A percentile compares a stretch with the other conserved stretches of the same genome.
Evolutionary conservation across 805 yeast genomes (phyloP).

Genomic region (Vanderwaltozyma tropicalis): DNA sequence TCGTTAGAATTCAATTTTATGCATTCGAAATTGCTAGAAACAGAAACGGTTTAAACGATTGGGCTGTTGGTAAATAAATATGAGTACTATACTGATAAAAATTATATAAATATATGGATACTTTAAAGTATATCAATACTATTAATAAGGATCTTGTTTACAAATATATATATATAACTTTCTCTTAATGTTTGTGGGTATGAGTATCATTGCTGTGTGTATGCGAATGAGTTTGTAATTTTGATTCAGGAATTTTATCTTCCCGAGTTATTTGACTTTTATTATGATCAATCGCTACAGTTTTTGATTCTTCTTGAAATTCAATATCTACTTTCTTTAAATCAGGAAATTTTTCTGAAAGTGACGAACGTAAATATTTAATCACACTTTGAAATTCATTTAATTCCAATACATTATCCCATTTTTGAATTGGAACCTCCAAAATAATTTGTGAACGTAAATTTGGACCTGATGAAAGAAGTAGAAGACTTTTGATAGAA

Average conservation of each 20-base stretch:
- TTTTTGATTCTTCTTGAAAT: slow-evolving; percentile 27
- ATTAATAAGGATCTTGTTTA: too few relatives aligned
- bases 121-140: too few relatives aligned
- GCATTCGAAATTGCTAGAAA: slow-evolving; percentile 93
- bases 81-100: too few relatives aligned
- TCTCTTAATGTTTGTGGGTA: too few relatives aligned
- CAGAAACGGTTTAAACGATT: slow-evolving; percentile 81
- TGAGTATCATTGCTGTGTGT: too few relatives aligned
- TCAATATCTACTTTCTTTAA: slow-evolving; percentile 35
- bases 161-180: too few relatives aligned
- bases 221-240: too few relatives aligned
- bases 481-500: slow-evolving; percentile 33
- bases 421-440: slow-evolving; percentile 35
- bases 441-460: slow-evolving; percentile 29
- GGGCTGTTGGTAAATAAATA: slow-evolving; percentile 45
- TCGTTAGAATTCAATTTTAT: slow-evolving; percentile 85
- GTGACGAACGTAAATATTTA: slow-evolving; percentile 26
- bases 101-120: too few relatives aligned
- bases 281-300: background rate
- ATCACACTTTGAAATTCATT: slow-evolving; percentile 35
- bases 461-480: slow-evolving; percentile 52
- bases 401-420: slow-evolving; percentile 35
- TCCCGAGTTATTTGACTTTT: too few relatives aligned
- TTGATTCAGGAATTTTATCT: too few relatives aligned
- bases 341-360: slow-evolving; percentile 33